phyloP scores from a whole-genome alignment of 176 grass and related monocot species.

The Eragrostis nindensis region DNA sequence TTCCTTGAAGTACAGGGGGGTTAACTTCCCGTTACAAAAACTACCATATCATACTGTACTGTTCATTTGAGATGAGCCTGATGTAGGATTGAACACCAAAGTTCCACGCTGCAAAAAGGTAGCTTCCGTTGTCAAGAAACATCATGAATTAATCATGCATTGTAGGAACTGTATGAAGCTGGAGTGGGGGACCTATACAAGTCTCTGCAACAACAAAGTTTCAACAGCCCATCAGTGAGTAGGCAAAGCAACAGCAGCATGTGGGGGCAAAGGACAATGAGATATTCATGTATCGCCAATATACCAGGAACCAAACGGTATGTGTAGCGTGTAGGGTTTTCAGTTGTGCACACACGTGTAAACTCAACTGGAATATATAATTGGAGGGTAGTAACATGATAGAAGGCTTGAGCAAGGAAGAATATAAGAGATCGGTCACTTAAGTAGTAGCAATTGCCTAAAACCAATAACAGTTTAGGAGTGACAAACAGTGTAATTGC shows the following conservation, averaged over 20 bases:
- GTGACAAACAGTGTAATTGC: too few species aligned
- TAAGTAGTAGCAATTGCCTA: too few species aligned
- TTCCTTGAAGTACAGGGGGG: neutral
- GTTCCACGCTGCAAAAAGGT: conserved; percentile 8
- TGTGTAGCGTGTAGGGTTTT: neutral
- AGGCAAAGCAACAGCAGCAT: conserved; percentile 34
- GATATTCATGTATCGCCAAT: neutral
- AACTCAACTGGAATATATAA: neutral
- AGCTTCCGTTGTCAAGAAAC: neutral
- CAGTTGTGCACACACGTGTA: neutral
- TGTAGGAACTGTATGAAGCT: conserved; percentile 2
- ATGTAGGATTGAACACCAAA: conserved; percentile 1
- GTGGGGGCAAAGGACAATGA: conserved; percentile 23
- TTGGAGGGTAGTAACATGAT: neutral
- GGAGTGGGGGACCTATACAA: conserved; percentile 19
- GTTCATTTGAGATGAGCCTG: neutral
- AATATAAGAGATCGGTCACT: too few species aligned
- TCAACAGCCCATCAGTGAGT: conserved; percentile 32
- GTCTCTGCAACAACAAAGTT: conserved; percentile 30
- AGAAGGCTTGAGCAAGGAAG: too few species aligned
- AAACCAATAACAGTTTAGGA: too few species aligned
- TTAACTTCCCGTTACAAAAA: neutral
- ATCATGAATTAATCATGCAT: neutral
- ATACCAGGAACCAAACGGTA: neutral
- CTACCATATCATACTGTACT: neutral